phyloP scores from a whole-genome alignment of 2,329 filamentous ascomycete species.

The Plectosphaerella cucumerina region DNA sequence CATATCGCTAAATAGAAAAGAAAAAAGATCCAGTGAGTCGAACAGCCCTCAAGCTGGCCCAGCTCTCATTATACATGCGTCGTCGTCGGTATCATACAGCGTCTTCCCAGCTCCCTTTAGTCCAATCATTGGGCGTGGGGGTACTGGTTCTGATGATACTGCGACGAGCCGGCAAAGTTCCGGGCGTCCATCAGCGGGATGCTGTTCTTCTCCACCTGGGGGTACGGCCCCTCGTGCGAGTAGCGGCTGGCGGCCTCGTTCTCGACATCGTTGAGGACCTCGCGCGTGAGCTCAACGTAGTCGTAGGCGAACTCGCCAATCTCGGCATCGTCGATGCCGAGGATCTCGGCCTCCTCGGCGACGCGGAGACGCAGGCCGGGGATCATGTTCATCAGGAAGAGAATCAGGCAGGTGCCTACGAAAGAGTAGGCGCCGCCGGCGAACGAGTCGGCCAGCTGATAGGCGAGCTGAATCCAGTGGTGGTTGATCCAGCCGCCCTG shows the following conservation, averaged over 20 bases:
- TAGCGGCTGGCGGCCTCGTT: constrained; percentile 39
- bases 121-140: constrained; percentile 10
- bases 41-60: not conserved
- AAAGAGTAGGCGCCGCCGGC: constrained; percentile 77
- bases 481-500: constrained; percentile 77
- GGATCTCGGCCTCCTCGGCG: constrained; percentile 71
- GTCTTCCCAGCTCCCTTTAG: not conserved
- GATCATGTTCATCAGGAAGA: constrained; percentile 75
- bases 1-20: no score
- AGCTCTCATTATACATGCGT: not conserved
- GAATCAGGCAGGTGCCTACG: constrained; percentile 69
- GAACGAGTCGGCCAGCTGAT: constrained; percentile 79
- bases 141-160: constrained; percentile 16
- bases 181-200: constrained; percentile 43
- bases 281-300: constrained; percentile 76
- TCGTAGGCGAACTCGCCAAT: constrained; percentile 96
- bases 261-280: constrained; percentile 43
- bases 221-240: constrained; percentile 35
- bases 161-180: constrained; percentile 32
- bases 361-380: constrained; percentile 73
- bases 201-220: constrained; percentile 44
- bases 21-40: no score
- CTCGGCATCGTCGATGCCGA: constrained; percentile 85
- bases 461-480: constrained; percentile 78
- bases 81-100: not conserved